Base-by-base conservation (phyloP, 2,329 filamentous ascomycete species). In the Hysterium pulicare region DNA sequence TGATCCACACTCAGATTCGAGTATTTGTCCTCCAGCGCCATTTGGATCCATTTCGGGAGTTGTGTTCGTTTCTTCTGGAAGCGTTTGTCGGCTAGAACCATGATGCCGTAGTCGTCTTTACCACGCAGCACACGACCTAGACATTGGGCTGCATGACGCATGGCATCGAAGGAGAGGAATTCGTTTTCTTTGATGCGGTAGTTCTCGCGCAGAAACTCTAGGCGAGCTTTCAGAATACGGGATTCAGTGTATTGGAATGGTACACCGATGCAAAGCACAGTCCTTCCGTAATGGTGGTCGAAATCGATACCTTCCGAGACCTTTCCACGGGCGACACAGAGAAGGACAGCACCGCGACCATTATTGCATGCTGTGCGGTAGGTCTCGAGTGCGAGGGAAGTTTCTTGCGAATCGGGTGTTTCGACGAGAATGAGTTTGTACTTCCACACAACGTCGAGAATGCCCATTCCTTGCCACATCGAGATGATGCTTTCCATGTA, bases 401-500 rank as follows among this genome's bases (percentile, higher is more conserved):
- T 98, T 71, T 98, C 93, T 68, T 98, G 93, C 1, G 90, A 89
- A 65, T 98, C 93, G 0, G 93, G 93, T 0, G 94, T 98, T 73
- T 98, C 93, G 46, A 98, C 93, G 6, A 98, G 78, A 53, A 98
- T 96, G 51, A 98, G 79, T 67, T 98, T 98, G 74, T 95, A 96
- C 68, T 95, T 96, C 93, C 93, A 98, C 23, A 98, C 90, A 62
- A 93, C 87, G 68, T 98, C 93, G 26, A 98, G 75, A 49, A 97
- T 95, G 20, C 90, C 90, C 90, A 97, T 97, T 42, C 89, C 90
- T 67, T 98, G 93, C 93, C 93, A 98, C 83, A 95, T 95, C 64
- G 86, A 91, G 64, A 98, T 96, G 64, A 97, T 97, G 40, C 86
- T 93, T 64, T 98, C 93, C 93, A 98, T 97, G 71, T 98, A 98